Evolutionary conservation across 192 early-diverging fungal genomes (phyloP), one percentile per base, ranked within the genome.

Genomic region (Umbelopsis sp.): DNA sequence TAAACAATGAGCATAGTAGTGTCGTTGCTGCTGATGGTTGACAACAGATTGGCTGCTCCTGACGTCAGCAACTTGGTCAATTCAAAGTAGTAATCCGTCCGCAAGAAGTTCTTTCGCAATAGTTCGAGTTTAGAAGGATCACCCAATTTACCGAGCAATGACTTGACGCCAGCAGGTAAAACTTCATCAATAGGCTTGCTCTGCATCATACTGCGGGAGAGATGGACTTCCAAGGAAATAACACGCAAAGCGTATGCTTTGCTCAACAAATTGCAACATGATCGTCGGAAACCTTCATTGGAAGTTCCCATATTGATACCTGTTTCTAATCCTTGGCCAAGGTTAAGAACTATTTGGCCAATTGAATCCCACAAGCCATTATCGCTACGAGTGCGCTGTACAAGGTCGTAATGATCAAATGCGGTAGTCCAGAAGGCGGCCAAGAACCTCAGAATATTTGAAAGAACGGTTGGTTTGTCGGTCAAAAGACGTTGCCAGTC

Each of bases 351-450:
- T 22, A 87, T 76, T 30, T 69, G 64, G 7, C 58, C 69, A 2
- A 87, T 64, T 27, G 55, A 73, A 21, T 75, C 67, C 85, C 85
- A 87, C 27, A 87, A 75, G 10, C 51, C 49, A 12, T 74, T 72
- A 27, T 85, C 76, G 21, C 73, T 77, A 23, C 80, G 78, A 35
- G 75, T 49, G 35, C 68, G 64, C 67, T 78, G 73, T 51, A 82
- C 67, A 46, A 76, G 44, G 16, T 76, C 51, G 46, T 72, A 75
- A 50, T 78, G 80, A 58, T 82, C 79, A 35, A 75, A 71, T 11
- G 81, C 78, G 15, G 77, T 82, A 47, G 81, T 61, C 81, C 81
- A 87, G 25, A 87, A 80, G 10, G 73, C 68, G 48, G 78, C 70
- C 13, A 87, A 65, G 48, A 87, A 87, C 7, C 76, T 49, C n/a